Percentiles rank a stretch among this genome's conserved stretches.
These are phyloP conservation scores for Epithemia pelagica DNA, from an alignment of 108 stramenopile genomes.

Conservation along the genomic window DNA sequence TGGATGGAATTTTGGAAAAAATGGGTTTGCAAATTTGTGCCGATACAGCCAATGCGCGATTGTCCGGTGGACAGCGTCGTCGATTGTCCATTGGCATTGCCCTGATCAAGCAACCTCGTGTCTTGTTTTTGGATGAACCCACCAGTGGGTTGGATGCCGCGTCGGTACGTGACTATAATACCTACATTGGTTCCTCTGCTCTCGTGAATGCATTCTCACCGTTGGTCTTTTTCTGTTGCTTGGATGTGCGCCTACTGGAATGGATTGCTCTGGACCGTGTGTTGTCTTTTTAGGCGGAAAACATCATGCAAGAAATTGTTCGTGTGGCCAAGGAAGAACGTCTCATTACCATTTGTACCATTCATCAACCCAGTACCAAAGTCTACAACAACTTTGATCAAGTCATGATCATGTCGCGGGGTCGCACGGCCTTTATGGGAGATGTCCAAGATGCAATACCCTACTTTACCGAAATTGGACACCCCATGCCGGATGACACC, in stretches of 20 bases:
- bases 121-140: slow-evolving; percentile 33
- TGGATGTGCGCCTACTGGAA: too few species aligned
- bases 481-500: slow-evolving; percentile 17
- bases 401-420: slow-evolving; percentile 46
- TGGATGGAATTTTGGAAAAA: slow-evolving; percentile 19
- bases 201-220: too few species aligned
- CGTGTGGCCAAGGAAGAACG: slow-evolving; percentile 41
- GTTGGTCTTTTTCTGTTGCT: background rate
- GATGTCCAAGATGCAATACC: slow-evolving; percentile 18
- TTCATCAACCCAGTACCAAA: slow-evolving; percentile 56
- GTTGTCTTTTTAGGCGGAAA: slow-evolving; percentile 7
- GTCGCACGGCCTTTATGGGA: slow-evolving; percentile 36
- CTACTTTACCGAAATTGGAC: slow-evolving; percentile 35
- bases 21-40: slow-evolving; percentile 31
- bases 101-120: slow-evolving; percentile 84
- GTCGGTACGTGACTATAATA: too few species aligned
- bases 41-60: slow-evolving; percentile 18
- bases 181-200: too few species aligned
- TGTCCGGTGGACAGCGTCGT: slow-evolving; percentile 28
- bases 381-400: slow-evolving; percentile 46
- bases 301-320: slow-evolving; percentile 25
- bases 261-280: too few species aligned
- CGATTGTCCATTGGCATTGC: slow-evolving; percentile 51
- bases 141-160: slow-evolving; percentile 13
- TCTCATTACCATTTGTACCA: slow-evolving; percentile 41